phyloP scores from a whole-genome alignment of 2,329 filamentous ascomycete species.

The Amesomyces nigricolor region DNA sequence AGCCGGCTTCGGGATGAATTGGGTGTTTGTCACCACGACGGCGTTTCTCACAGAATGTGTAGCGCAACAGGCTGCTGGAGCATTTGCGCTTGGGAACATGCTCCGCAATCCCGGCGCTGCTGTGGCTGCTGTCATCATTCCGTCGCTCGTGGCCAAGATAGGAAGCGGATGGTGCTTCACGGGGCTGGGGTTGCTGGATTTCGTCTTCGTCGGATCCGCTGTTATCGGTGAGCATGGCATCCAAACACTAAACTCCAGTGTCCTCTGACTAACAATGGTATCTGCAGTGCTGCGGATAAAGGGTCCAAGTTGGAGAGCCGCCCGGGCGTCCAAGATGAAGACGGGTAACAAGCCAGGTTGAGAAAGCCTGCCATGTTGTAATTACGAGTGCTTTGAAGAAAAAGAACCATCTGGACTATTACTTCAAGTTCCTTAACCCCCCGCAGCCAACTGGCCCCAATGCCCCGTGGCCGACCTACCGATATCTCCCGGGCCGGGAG shows the following conservation, averaged over 20 bases:
- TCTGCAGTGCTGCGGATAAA: constrained; percentile 4
- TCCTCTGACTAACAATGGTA: background rate
- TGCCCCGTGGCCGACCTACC: too few relatives aligned
- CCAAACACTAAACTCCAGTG: background rate
- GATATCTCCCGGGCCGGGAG: too few relatives aligned
- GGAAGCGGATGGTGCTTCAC: constrained; percentile 18
- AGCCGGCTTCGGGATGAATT: constrained; percentile 20
- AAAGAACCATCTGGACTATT: too few relatives aligned
- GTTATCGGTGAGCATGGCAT: constrained; percentile 12
- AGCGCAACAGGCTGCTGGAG: constrained; percentile 15
- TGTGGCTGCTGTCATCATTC: constrained; percentile 10
- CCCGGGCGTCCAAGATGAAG: constrained; percentile 6
- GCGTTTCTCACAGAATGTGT: constrained; percentile 18
- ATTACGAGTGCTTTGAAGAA: too few relatives aligned
- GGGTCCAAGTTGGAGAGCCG: constrained; percentile 5
- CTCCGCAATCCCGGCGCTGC: constrained; percentile 15
- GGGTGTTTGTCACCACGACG: constrained; percentile 18
- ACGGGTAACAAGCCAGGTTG: background rate
- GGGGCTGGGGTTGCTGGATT: constrained; percentile 6
- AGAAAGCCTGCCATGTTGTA: too few relatives aligned
- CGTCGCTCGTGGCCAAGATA: constrained; percentile 12
- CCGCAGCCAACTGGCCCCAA: too few relatives aligned
- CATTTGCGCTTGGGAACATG: constrained; percentile 18
- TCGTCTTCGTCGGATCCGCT: constrained; percentile 12
- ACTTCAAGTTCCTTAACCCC: too few relatives aligned